Conservation (phyloP, 148 eudicot genomes). For the Persicaria tinctoria region DNA sequence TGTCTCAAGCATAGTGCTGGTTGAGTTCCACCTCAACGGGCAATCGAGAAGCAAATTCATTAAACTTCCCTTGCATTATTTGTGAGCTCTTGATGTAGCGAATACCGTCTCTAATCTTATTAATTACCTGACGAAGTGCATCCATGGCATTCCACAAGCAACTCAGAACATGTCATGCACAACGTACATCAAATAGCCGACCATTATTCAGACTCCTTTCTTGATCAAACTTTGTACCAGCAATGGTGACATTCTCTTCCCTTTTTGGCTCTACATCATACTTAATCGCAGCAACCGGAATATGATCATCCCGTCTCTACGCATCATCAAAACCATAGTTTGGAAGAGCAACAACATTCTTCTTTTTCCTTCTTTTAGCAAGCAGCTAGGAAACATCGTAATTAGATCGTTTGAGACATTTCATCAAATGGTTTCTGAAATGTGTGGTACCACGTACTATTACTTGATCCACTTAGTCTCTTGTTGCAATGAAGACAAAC, state of each 20-base stretch:
- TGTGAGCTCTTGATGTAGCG: slow-evolving; percentile 68
- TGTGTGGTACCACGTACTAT: slow-evolving; percentile 98
- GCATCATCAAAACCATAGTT: slow-evolving; percentile 47
- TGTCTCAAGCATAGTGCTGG: slow-evolving; percentile 80
- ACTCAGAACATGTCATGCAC: slow-evolving; percentile 61
- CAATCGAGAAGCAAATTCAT: slow-evolving; percentile 71
- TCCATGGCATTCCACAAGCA: slow-evolving; percentile 62
- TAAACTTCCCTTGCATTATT: slow-evolving; percentile 60
- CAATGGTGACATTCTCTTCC: slow-evolving; percentile 51
- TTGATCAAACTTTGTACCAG: slow-evolving; percentile 76
- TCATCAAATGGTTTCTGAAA: slow-evolving; percentile 87
- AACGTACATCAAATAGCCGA: slow-evolving; percentile 73
- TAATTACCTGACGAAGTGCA: slow-evolving; percentile 46
- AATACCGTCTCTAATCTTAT: slow-evolving; percentile 72
- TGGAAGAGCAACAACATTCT: slow-evolving; percentile 36
- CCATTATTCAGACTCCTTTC: slow-evolving; percentile 71
- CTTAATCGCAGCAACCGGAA: slow-evolving; percentile 45
- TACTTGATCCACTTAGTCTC: slow-evolving; percentile 94
- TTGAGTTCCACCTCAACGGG: slow-evolving; percentile 67
- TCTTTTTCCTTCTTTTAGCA: slow-evolving; percentile 73
- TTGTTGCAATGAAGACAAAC: slow-evolving; percentile 89
- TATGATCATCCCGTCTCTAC: slow-evolving; percentile 51
- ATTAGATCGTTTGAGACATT: slow-evolving; percentile 87
- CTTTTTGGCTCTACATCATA: slow-evolving; percentile 65
- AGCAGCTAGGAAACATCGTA: slow-evolving; percentile 85